Percentiles rank a stretch among this genome's conserved stretches.
These are phyloP conservation scores for Plantago ovata DNA, from an alignment of 257 asterid genomes.

Conservation along the genomic window DNA sequence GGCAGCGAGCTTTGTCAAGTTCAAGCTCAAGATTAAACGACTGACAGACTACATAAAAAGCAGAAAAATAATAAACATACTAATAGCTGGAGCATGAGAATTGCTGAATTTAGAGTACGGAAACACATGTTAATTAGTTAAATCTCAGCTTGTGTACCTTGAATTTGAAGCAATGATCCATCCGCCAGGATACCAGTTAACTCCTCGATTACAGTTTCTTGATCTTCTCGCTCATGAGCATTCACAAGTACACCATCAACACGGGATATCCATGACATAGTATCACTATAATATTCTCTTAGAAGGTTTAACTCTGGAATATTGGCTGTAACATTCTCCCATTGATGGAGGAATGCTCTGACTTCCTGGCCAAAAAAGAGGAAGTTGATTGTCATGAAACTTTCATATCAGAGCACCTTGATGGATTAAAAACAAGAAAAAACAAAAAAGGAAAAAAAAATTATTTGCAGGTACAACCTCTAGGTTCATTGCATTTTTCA, in stretches of 20 bases:
- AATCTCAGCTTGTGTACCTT: constrained; percentile 41
- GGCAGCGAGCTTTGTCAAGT: constrained; percentile 71
- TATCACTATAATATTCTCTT: constrained; percentile 52
- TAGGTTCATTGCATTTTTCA: constrained; percentile 47
- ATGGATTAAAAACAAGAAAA: constrained; percentile 9
- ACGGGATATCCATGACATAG: constrained; percentile 70
- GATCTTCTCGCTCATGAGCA: constrained; percentile 66
- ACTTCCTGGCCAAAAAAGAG: constrained; percentile 51
- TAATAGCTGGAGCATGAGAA: constrained; percentile 3
- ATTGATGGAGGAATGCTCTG: constrained; percentile 46
- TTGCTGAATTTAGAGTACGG: background rate
- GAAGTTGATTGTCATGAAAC: constrained; percentile 16
- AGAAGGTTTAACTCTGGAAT: constrained; percentile 76
- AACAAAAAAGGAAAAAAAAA: constrained; percentile 10
- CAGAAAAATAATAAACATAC: constrained; percentile 14
- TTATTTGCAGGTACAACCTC: constrained; percentile 44
- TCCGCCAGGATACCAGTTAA: constrained; percentile 60
- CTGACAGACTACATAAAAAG: constrained; percentile 53
- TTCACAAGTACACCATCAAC: constrained; percentile 48
- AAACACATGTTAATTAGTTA: constrained; percentile 9
- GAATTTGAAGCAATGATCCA: constrained; percentile 59
- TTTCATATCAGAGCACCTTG: constrained; percentile 18
- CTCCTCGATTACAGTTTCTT: constrained; percentile 58
- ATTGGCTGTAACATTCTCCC: constrained; percentile 58
- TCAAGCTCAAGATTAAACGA: constrained; percentile 66